Evolutionary conservation across 2,329 filamentous ascomycete genomes (phyloP).

Genomic region (Aureobasidium sp.): DNA sequence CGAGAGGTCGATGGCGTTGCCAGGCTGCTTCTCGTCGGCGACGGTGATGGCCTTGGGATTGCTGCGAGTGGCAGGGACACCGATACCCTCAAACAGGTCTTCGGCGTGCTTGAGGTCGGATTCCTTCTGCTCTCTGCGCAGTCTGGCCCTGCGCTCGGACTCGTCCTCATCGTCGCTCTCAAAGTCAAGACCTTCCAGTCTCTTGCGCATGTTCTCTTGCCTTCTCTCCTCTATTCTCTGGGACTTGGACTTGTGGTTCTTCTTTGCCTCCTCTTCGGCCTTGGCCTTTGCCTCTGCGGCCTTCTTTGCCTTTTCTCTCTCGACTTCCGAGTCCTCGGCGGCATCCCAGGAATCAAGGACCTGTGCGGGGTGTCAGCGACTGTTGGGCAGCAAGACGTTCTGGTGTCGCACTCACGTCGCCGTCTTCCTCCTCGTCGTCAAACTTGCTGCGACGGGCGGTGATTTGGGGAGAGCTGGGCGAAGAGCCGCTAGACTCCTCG

Average conservation of each 20-base stretch:
- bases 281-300: constrained; percentile 79
- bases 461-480: constrained; percentile 38
- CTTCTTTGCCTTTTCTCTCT: constrained; percentile 90
- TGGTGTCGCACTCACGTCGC: constrained; percentile 46
- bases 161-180: constrained; percentile 63
- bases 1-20: constrained; percentile 70
- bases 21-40: constrained; percentile 62
- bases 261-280: constrained; percentile 77
- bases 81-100: constrained; percentile 74
- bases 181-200: constrained; percentile 48
- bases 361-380: constrained; percentile 36
- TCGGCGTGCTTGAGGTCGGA: constrained; percentile 82
- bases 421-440: constrained; percentile 79
- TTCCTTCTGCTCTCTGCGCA: constrained; percentile 74
- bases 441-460: constrained; percentile 57
- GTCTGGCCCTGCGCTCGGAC: constrained; percentile 61
- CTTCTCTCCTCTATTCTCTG: constrained; percentile 77
- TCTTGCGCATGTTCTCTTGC: constrained; percentile 47
- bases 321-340: constrained; percentile 90
- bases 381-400: constrained; percentile 4
- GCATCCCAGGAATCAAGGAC: constrained; percentile 96
- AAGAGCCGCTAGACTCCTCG: constrained; percentile 47
- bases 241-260: constrained; percentile 81
- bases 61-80: constrained; percentile 62
- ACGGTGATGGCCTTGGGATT: constrained; percentile 58